Percentiles rank a stretch among this genome's conserved stretches.
Evolutionary conservation across 1,284 basidiomycete species (phyloP).

Genomic region (Fomes fomentarius): DNA sequence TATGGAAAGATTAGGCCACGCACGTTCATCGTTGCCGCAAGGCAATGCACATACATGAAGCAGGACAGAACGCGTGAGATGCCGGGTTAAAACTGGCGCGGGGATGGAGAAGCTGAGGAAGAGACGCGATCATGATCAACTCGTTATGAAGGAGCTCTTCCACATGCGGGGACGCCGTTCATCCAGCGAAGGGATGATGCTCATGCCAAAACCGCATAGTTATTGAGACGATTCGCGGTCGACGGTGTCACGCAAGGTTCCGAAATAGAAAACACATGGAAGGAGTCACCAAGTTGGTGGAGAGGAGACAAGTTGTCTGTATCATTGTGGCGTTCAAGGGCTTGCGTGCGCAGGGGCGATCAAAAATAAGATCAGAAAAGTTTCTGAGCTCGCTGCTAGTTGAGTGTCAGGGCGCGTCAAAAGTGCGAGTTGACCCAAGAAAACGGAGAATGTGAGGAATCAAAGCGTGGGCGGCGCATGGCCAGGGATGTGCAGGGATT

Average conservation of each 20-base stretch:
- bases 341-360: slow-evolving; percentile 10
- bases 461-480: too few relatives aligned
- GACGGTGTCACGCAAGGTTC: background rate
- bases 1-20: background rate
- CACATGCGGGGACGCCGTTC: background rate
- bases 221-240: background rate
- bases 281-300: background rate
- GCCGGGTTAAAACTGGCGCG: too few relatives aligned
- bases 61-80: background rate
- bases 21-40: slow-evolving; percentile 6
- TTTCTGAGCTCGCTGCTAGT: background rate
- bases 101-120: background rate
- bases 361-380: slow-evolving; percentile 20
- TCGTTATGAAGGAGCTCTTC: background rate
- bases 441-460: too few relatives aligned
- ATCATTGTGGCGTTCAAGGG: slow-evolving; percentile 17
- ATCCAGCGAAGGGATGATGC: background rate
- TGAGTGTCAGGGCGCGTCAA: too few relatives aligned
- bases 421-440: too few relatives aligned
- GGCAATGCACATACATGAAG: too few relatives aligned
- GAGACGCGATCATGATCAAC: background rate
- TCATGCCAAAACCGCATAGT: background rate
- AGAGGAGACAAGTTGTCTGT: background rate
- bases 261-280: background rate
- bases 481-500: background rate